Evolutionary conservation across 148 eudicot genomes (phyloP), one percentile per base, ranked within the genome.

Genomic region (Spergularia marina): DNA sequence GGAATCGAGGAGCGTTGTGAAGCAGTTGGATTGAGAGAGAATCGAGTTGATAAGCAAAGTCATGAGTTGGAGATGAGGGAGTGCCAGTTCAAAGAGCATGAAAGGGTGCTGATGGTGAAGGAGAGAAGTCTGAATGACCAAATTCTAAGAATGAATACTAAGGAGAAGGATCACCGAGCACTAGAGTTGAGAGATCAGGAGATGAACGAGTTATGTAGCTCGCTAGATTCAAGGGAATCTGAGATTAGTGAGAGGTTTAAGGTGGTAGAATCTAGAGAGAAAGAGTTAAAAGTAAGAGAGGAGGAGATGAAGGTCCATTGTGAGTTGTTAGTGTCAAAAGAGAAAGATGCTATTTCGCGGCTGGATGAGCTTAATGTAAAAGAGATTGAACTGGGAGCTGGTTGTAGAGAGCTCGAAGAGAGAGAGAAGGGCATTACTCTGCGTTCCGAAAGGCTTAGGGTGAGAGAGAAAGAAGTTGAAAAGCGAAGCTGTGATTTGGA

Each of bases 21-120:
- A 25, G 57, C 18, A 23, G 53, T 56, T 61, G 74, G 69, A 11
- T 59, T 44, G 60, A 25, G 36, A 49, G 60, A 61, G 23, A 12
- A 6, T 0, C 23, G 23, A 30, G 69, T 74, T 74, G 58, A 10
- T 18, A 58, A 53, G 23, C 65, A 39, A 15, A 10, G n/a, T 51
- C 60, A 52, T 60, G 68, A 6, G 60, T 30, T 77, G n/a, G 60
- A 62, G 10, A 44, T 52, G 39, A 71, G 74, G 5, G 80, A 70
- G 49, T 61, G 5, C 5, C 4, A 20, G 14, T 18, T 71, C 6
- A 39, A 49, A 5, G 68, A 68, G 67, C 56, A 67, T 7, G 21
- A 13, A 34, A 61, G 57, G 64, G 64, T 9, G 65, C 15, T 68
- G 20, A 59, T 18, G 17, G 17, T 58, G 67, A 17, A 13, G 59